Evolutionary conservation across 2,329 filamentous ascomycete species (phyloP), one percentile per base, ranked within the genome.

Genomic region (Cladosporium oxysporum): DNA sequence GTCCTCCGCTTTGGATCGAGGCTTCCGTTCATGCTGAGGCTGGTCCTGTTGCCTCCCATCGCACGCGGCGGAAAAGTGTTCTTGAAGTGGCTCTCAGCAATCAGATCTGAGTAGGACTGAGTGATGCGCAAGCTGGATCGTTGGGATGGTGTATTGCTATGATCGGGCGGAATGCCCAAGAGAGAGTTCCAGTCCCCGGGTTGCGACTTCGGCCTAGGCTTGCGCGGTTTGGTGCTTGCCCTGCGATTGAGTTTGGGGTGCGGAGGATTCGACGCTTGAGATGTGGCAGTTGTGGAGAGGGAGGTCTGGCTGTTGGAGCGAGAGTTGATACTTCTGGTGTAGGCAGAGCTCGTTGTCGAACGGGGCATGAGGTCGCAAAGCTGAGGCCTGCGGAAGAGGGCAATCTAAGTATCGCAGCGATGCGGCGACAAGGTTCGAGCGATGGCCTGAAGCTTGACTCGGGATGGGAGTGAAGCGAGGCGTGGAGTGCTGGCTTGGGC

Each of bases 1-100:
- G 76, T 75, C 35, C 78, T 77, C 61, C 73, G 74, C 66, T 74
- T 74, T 62, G 71, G 71, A 62, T 71, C 63, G 41, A 57, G 33
- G 3, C 26, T 11, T 21, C 44, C 63, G 29, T 63, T 66, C 41
- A 69, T 67, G 41, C 69, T 69, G 65, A 70, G 68, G 58, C 62
- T 69, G 66, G 67, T 67, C 26, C 68, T 64, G 28, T 69, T 60
- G 23, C 44, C 63, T 60, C 63, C 63, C 58, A 59, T 65, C 53
- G 62, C 62, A 41, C 29, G 10, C 11, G 52, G 28, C 26, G 53
- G 33, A 23, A 11, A 4, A n/a, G 29, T 29, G 2, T 28, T 59
- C 21, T 47, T 41, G 26, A 18, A 18, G 44, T 41, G 35, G 52
- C 59, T 62, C 31, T 53, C 49, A 21, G 49, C 62, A 41, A 64